These are phyloP conservation scores for Aphanomyces cochlioides DNA, from an alignment of 352 stramenopile genomes.

Conservation along the genomic window DNA sequence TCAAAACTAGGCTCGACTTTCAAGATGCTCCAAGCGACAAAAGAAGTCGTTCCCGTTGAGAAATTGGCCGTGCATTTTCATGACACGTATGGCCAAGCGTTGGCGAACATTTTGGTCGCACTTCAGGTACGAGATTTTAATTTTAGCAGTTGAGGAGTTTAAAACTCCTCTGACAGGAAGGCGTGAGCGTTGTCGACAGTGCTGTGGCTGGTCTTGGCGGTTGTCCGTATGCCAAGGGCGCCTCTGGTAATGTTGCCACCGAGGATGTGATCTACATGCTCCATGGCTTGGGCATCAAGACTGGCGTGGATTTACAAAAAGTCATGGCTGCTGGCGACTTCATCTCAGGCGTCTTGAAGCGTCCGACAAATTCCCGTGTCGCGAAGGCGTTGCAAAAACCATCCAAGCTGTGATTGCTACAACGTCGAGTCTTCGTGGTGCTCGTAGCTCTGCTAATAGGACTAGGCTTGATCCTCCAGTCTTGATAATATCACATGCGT, in stretches of 20 bases:
- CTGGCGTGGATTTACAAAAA: slow-evolving; percentile 90
- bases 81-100: slow-evolving; percentile 95
- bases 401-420: slow-evolving; percentile 21
- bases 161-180: slow-evolving; percentile 49
- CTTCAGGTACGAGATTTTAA: slow-evolving; percentile 51
- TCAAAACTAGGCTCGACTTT: slow-evolving; percentile 59
- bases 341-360: slow-evolving; percentile 80
- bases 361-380: slow-evolving; percentile 84
- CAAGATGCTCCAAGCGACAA: slow-evolving; percentile 73
- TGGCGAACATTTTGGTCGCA: slow-evolving; percentile 93
- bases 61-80: slow-evolving; percentile 96
- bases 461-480: too few relatives aligned
- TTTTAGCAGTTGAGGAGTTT: too few relatives aligned
- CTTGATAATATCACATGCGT: neutral
- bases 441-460: neutral
- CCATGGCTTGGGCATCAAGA: slow-evolving; percentile 92
- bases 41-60: slow-evolving; percentile 75
- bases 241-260: slow-evolving; percentile 95
- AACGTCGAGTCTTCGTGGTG: neutral
- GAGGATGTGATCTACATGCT: slow-evolving; percentile 98
- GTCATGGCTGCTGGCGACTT: slow-evolving; percentile 88
- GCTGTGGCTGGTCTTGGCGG: slow-evolving; percentile 94
- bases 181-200: slow-evolving; percentile 91
- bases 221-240: slow-evolving; percentile 95
- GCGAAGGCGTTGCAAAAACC: slow-evolving; percentile 43